These are phyloP conservation scores for Raphanus raphanistrum DNA, from an alignment of 345 rosid genomes.

Conservation along the genomic window DNA sequence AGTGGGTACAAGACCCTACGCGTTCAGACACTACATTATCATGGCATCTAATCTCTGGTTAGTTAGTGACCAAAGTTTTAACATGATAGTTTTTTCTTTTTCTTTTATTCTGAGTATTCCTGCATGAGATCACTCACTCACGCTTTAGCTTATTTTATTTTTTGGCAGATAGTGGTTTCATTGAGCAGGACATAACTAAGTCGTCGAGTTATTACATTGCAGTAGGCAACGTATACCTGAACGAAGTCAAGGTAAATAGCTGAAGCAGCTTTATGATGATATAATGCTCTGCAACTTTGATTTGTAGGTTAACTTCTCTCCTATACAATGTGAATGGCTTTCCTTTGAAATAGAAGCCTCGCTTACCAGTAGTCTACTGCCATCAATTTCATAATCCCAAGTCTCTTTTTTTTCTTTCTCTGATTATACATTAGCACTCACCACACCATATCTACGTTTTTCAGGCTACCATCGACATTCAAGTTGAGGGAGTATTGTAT, in stretches of 20 bases:
- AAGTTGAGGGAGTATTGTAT: slow-evolving; percentile 56
- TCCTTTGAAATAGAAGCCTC: not conserved
- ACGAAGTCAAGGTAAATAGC: slow-evolving; percentile 70
- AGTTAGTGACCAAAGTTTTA: slow-evolving; percentile 29
- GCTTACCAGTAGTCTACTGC: not conserved
- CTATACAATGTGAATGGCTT: not conserved
- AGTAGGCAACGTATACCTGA: slow-evolving; percentile 74
- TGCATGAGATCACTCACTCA: slow-evolving; percentile 27
- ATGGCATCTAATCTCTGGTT: slow-evolving; percentile 78
- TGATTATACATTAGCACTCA: not conserved
- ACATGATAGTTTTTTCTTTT: slow-evolving; percentile 7
- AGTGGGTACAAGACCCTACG: slow-evolving; percentile 84
- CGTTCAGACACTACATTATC: slow-evolving; percentile 80
- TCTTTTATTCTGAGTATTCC: not conserved
- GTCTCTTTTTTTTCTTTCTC: not conserved
- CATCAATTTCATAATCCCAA: not conserved
- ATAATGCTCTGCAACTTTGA: not conserved
- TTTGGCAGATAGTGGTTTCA: slow-evolving; percentile 61
- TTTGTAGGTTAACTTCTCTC: not conserved
- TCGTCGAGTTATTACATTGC: slow-evolving; percentile 82
- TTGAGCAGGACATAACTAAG: slow-evolving; percentile 57
- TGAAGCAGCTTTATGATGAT: slow-evolving; percentile 1
- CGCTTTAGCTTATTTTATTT: not conserved
- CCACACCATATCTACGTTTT: slow-evolving; percentile 20
- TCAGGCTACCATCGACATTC: slow-evolving; percentile 70